Evolutionary conservation across 345 rosid genomes (phyloP).

Genomic region (Eutrema heterophyllum): DNA sequence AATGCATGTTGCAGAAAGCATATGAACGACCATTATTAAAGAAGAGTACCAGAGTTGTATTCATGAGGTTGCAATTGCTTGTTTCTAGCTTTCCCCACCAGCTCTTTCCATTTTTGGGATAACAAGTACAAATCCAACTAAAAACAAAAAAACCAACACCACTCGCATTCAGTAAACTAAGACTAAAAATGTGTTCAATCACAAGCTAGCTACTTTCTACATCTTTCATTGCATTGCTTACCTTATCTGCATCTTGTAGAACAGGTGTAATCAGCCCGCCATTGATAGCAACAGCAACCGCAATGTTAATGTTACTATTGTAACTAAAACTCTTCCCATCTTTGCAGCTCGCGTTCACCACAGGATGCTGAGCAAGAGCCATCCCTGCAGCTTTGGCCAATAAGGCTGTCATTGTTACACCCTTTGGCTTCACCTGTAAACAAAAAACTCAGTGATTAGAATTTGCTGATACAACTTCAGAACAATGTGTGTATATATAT

Average conservation of each 20-base stretch:
- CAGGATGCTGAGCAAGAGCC: constrained; percentile 91
- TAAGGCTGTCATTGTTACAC: constrained; percentile 92
- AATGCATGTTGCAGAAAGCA: not conserved
- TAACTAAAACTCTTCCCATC: constrained; percentile 81
- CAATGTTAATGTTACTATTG: constrained; percentile 70
- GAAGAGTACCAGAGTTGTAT: constrained; percentile 72
- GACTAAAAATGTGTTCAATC: not conserved
- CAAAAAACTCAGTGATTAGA: not conserved
- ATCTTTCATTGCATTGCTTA: constrained; percentile 13
- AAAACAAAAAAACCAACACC: constrained; percentile 11
- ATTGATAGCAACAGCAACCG: constrained; percentile 89
- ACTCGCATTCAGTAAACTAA: not conserved
- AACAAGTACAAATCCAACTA: constrained; percentile 87
- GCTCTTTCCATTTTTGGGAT: constrained; percentile 95
- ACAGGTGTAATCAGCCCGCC: constrained; percentile 98
- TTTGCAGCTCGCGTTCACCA: constrained; percentile 84
- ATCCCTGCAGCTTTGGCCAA: constrained; percentile 94
- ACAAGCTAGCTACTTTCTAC: constrained; percentile 11
- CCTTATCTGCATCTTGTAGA: constrained; percentile 96
- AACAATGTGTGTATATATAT: not conserved
- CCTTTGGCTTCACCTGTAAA: constrained; percentile 83
- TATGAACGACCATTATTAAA: not conserved
- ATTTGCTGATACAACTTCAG: not conserved
- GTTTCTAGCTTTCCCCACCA: constrained; percentile 80
- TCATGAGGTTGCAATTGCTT: constrained; percentile 95